Evolutionary conservation across 2,329 filamentous ascomycete species (phyloP), one percentile per base, ranked within the genome.

Genomic region (Bertia moriformis): DNA sequence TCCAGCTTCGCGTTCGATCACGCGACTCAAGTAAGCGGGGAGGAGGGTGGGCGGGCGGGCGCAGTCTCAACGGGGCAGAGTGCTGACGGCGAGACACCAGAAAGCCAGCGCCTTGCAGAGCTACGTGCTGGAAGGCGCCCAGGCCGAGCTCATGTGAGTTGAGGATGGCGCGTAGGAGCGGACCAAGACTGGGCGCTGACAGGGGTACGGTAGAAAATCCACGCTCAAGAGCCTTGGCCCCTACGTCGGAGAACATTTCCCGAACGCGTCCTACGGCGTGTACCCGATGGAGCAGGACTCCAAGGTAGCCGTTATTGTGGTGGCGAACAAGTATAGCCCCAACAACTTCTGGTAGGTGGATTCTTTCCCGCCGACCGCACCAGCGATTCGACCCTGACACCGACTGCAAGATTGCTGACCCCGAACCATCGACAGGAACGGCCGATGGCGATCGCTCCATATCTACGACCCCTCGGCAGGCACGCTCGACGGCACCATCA

Each of bases 281-380:
- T 95, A 84, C 57, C 85, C 89, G 10, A 78, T 76, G 48, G 74
- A 85, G 49, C 68, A 80, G 46, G 83, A 89, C 56, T 72, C 73
- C 19, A 76, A 78, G 49, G 61, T 96, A 43, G 85, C 87, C 37
- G 68, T 95, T 46, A 61, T 93, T 40, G 76, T 94, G 38, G 88
- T 94, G 38, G 84, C 88, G 41, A 95, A 91, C 67, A 95, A 95
- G 61, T 96, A 96, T 67, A 93, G 84, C 51, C 91, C 93, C 4
- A 86, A 88, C 57, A 98, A 98, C 69, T 98, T 87, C 70, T 96
- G 91, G 87, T 87, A 65, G 32, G 62, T 27, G 5, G 17, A 19
- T 10, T 19, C 37, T 19, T 15, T 18, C 27, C 27, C 24, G 18
- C 19, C 32, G 18, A 5, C 10, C 12, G 18, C 13, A 12, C 14